Percentiles rank a stretch among this genome's conserved stretches.
These are phyloP conservation scores for Naganishia kalamii DNA, from an alignment of 768 basidiomycete species.

Conservation along the genomic window DNA sequence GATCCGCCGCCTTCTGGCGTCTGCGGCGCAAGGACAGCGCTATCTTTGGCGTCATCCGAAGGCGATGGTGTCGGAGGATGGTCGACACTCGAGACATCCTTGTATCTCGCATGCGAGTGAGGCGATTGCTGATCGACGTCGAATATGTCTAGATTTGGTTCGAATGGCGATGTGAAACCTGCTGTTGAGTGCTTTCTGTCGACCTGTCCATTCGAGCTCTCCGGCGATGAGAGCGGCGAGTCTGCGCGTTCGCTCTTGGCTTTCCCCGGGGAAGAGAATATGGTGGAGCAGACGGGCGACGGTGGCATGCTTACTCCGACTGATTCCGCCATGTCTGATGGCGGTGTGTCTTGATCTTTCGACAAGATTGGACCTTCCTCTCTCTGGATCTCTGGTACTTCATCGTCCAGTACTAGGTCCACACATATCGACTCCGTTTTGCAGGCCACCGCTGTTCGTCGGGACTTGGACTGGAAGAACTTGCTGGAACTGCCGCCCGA, in stretches of 20 bases:
- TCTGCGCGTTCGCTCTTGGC: background rate
- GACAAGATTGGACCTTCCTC: background rate
- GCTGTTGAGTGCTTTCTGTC: background rate
- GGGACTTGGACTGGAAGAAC: background rate
- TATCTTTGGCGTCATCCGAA: background rate
- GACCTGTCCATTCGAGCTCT: background rate
- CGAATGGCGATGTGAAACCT: background rate
- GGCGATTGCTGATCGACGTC: background rate
- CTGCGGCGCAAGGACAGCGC: background rate
- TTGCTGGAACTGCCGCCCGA: conserved; percentile 6
- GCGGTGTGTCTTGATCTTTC: background rate
- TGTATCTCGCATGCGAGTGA: background rate
- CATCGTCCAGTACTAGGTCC: conserved; percentile 2
- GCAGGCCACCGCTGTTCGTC: background rate
- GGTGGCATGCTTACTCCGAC: background rate
- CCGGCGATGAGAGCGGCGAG: background rate
- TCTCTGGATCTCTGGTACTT: background rate
- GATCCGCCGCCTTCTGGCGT: background rate
- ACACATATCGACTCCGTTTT: background rate
- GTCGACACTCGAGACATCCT: background rate
- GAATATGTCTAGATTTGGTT: background rate
- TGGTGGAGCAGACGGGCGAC: conserved; percentile 5
- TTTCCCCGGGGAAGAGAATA: background rate
- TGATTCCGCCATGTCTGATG: background rate
- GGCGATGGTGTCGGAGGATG: conserved; percentile 13